Percentiles rank a stretch among this genome's conserved stretches.
These are phyloP conservation scores for Trichoderma virens DNA, from an alignment of 495 filamentous ascomycete species.

Conservation along the genomic window DNA sequence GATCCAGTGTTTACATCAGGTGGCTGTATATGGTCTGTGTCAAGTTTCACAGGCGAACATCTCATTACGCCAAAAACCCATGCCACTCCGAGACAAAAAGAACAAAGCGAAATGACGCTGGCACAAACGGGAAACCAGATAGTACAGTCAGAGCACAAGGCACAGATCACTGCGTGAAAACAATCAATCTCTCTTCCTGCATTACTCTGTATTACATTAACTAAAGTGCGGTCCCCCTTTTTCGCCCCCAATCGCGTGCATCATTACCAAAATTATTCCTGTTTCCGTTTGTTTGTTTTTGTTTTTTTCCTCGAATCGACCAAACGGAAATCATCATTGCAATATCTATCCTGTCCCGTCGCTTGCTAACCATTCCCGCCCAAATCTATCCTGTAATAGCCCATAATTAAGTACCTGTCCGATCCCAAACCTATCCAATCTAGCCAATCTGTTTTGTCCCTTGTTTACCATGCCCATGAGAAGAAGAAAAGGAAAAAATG, in stretches of 20 bases:
- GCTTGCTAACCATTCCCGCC: not conserved
- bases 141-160: too few species aligned
- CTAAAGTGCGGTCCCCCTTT: too few species aligned
- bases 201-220: too few species aligned
- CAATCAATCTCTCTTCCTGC: too few species aligned
- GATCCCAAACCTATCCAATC: not conserved
- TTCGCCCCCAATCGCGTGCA: not conserved
- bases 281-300: not conserved
- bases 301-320: not conserved
- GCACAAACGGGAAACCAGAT: not conserved
- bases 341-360: not conserved
- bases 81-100: not conserved
- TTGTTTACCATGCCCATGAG: not conserved
- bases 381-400: not conserved
- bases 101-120: not conserved
- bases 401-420: not conserved
- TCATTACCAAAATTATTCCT: not conserved
- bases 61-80: not conserved
- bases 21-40: not conserved
- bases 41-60: not conserved
- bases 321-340: not conserved
- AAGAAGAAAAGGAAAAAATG: not conserved
- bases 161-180: too few species aligned
- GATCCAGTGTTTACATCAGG: not conserved
- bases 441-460: slow-evolving; percentile 3